Evolutionary conservation across 495 filamentous ascomycete genomes (phyloP), one percentile per base, ranked within the genome.

Genomic region (Hyaloscypha variabilis): DNA sequence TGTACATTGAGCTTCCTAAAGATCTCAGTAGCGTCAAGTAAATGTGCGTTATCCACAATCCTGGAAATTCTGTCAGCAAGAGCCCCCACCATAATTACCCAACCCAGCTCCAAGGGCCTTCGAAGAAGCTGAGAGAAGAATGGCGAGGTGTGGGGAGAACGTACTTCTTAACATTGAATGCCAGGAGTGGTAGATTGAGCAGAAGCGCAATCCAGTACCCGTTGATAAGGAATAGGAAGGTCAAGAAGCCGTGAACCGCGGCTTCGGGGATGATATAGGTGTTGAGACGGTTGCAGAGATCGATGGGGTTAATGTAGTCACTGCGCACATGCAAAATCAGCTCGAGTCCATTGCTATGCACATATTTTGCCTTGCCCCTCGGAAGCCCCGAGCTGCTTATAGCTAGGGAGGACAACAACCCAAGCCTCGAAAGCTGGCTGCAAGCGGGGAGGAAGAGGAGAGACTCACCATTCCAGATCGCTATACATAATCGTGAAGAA

Each of bases 401-500:
- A 34, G 24, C 36, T 19, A n/a, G n/a, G n/a, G 52, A 8, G 23
- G 51, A 52, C 26, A 50, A 39, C 24, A 6, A 49, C 34, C 30
- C 17, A 19, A 36, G 14, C 8, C 8, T 54, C 51, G 21, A 8
- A 2, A 25, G 21, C 4, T 54, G 8, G n/a, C 6, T 25, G 4
- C 19, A 25, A 23, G 51, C 0, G n/a, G n/a, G 50, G 19, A 28
- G 17, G 11, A 28, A n/a, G 13, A 25, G 31, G 26, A 29, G 34
- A 17, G n/a, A 82, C 91, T 70, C 82, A 97, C 93, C 94, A 97
- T 88, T 97, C 94, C 67, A 97, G 79, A 86, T 97, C 94, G 78
- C 91, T 96, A 80, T 97, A 99, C 96, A 99, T 99, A 71, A 99
- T 99, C 49, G 96, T 99, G 85, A 99, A 99, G 85, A 99, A 99